phyloP scores from a whole-genome alignment of 2,329 filamentous ascomycete species.

The Diplodia seriata region DNA sequence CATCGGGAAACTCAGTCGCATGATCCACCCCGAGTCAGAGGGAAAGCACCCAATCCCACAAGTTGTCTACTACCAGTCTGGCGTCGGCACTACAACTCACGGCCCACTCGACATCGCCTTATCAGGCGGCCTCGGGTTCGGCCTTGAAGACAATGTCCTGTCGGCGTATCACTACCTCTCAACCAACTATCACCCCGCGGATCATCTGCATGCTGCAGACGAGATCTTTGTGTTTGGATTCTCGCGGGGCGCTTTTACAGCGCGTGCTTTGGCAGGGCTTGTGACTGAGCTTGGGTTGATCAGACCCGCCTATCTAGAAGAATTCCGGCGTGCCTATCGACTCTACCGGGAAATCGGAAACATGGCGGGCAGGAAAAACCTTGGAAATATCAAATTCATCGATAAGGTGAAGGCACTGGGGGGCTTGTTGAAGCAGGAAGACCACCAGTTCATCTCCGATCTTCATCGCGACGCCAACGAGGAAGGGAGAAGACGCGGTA shows the following conservation, averaged over 20 bases:
- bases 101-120: background rate
- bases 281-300: slow-evolving; percentile 57
- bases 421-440: background rate
- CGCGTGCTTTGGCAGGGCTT: slow-evolving; percentile 50
- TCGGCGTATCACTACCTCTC: slow-evolving; percentile 59
- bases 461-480: background rate
- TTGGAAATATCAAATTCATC: background rate
- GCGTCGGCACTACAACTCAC: slow-evolving; percentile 49
- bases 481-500: background rate
- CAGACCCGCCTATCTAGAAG: slow-evolving; percentile 53
- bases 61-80: slow-evolving; percentile 59
- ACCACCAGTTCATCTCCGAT: background rate
- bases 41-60: slow-evolving; percentile 53
- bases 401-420: slow-evolving; percentile 3
- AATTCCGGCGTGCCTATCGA: slow-evolving; percentile 52
- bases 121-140: slow-evolving; percentile 38
- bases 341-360: slow-evolving; percentile 38
- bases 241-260: slow-evolving; percentile 55
- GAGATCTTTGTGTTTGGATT: slow-evolving; percentile 57
- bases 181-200: slow-evolving; percentile 60
- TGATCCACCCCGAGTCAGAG: slow-evolving; percentile 55
- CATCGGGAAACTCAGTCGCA: slow-evolving; percentile 57
- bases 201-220: slow-evolving; percentile 47
- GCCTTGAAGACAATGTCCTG: slow-evolving; percentile 56
- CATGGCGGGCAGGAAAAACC: background rate